A percentile compares a stretch with the other conserved stretches of the same genome.
Evolutionary conservation across 163 green algal species (phyloP).

Genomic region (Scenedesmus sp.): DNA sequence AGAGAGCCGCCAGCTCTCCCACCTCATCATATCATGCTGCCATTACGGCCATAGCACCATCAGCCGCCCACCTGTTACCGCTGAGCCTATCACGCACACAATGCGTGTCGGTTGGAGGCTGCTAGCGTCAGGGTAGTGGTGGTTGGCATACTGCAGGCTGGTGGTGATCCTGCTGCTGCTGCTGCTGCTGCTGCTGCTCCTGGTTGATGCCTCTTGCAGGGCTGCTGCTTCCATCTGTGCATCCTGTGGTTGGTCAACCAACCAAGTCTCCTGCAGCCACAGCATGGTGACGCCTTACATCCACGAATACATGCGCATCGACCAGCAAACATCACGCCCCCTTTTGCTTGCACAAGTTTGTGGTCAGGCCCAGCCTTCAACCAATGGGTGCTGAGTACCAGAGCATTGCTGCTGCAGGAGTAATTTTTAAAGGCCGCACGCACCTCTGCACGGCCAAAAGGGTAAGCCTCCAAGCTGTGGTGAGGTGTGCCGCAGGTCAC

Average conservation of each 20-base stretch:
- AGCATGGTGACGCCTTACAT: no score
- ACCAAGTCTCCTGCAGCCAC: not conserved
- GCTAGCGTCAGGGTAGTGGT: slow-evolving; percentile 33
- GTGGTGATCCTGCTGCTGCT: slow-evolving; percentile 29
- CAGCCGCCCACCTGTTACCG: not conserved
- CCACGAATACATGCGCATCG: not conserved
- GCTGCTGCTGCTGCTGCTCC: not conserved
- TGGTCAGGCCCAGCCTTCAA: no score
- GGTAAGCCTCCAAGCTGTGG: slow-evolving; percentile 51
- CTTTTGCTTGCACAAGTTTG: no score
- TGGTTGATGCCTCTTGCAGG: slow-evolving; percentile 3
- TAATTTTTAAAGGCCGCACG: not conserved
- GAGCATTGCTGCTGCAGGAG: not conserved
- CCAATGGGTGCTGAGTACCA: no score
- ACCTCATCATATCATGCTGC: not conserved
- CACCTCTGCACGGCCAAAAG: slow-evolving; percentile 57
- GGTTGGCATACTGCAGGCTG: slow-evolving; percentile 43
- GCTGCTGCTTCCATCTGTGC: not conserved
- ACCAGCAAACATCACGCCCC: not conserved
- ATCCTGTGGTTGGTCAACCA: not conserved
- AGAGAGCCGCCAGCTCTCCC: no score
- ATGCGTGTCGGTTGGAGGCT: slow-evolving; percentile 32
- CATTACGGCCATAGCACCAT: not conserved
- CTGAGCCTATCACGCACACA: slow-evolving; percentile 38
- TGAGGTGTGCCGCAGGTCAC: slow-evolving; percentile 54